phyloP scores from a whole-genome alignment of 2,329 filamentous ascomycete genomes.

The Blastomyces gilchristii region DNA sequence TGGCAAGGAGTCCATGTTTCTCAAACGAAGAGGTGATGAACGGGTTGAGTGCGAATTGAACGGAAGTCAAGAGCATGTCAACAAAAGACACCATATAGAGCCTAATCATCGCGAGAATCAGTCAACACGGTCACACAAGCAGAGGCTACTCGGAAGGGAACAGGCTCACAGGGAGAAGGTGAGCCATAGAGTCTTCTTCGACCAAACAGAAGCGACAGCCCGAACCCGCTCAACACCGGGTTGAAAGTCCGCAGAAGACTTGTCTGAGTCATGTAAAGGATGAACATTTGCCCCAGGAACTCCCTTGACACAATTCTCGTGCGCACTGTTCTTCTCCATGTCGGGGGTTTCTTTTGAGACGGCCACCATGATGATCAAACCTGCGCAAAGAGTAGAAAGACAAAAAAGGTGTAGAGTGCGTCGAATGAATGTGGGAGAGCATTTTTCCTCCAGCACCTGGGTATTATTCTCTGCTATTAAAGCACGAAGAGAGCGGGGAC shows the following conservation, averaged over 20 bases:
- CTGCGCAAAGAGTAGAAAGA: not conserved
- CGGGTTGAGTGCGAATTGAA: slow-evolving; percentile 31
- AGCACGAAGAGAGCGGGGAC: not conserved
- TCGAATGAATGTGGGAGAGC: not conserved
- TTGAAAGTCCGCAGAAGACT: not conserved
- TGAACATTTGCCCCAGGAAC: not conserved
- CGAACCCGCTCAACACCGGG: slow-evolving; percentile 5
- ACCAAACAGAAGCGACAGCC: slow-evolving; percentile 9
- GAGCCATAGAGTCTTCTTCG: slow-evolving; percentile 7
- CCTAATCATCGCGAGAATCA: not conserved
- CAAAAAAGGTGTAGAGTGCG: not conserved
- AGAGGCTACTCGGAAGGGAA: not conserved
- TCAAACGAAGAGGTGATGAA: slow-evolving; percentile 42
- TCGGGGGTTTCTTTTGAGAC: not conserved
- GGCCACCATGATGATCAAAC: not conserved
- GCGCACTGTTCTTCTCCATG: not conserved
- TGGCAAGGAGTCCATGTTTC: slow-evolving; percentile 42
- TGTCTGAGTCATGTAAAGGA: not conserved
- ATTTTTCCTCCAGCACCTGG: not conserved
- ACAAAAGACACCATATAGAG: slow-evolving; percentile 28
- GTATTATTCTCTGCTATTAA: not conserved
- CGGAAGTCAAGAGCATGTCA: slow-evolving; percentile 28
- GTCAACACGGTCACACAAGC: not conserved
- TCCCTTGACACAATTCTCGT: not conserved
- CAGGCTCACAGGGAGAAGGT: slow-evolving; percentile 9